Base-by-base conservation (phyloP, 2,329 filamentous ascomycete genomes). In the Aspergillus ruber region DNA sequence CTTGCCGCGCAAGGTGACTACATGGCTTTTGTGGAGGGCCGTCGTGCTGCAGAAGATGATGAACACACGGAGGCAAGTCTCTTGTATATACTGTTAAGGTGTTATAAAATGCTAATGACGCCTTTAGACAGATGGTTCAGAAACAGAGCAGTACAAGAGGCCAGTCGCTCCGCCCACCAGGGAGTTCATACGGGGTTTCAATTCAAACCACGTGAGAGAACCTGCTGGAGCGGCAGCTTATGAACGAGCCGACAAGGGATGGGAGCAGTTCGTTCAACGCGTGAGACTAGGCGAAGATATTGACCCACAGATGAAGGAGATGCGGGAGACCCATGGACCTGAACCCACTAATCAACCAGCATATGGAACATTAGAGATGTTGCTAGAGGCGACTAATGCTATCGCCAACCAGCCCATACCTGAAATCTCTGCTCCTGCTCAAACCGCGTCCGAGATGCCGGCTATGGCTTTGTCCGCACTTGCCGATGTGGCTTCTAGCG, bases 191-290 rank as follows among this genome's bases (percentile, higher is more conserved):
- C 55, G 67, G 27, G 66, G 69, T 2, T 70, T 65, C 51, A 58
- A 62, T 46, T 68, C 69, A 4, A 61, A 62, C 8, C 57, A 56
- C 41, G 62, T 69, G 15, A 62, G 68, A 40, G 52, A 62, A 5
- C 64, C 61, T 23, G 52, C 60, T 15, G 68, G 68, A 6, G 63
- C 68, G 4, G 58, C 60, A 20, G 56, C 61, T 1, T 68, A 64
- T 46, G 62, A 67, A 17, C 65, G 63, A 36, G 69, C 63, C 36
- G 51, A 52, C n/a, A 53, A 59, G 39, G 61, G 60, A 43, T 72
- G 68, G 68, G 68, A 70, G 12, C 66, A 71, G 48, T 71, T 72
- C 25, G 54, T 68, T 20, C 66, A 65, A 48, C 63, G 67, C 15
- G 68, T 62, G 33, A 66, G 65, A 42, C 54, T 70, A 33, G 64